phyloP scores from a whole-genome alignment of 1,284 basidiomycete genomes.

The Sporisorium scitamineum region DNA sequence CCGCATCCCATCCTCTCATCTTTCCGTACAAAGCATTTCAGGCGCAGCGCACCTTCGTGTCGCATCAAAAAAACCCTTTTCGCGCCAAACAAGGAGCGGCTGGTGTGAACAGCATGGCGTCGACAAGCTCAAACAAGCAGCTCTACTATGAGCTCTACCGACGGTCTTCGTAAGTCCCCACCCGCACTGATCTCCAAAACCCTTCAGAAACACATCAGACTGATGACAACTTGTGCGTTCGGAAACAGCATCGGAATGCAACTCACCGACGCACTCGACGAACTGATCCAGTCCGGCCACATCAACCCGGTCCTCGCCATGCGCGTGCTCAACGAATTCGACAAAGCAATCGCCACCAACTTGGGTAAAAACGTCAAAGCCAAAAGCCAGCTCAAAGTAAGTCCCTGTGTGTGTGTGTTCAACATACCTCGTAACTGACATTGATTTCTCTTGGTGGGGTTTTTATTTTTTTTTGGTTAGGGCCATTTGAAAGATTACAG shows the following conservation, averaged over 20 bases:
- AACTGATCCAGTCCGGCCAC: slow-evolving; percentile 94
- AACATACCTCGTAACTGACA: too few relatives aligned
- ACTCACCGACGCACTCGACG: slow-evolving; percentile 97
- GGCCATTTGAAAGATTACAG: slow-evolving; percentile 67
- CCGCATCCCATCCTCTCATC: too few relatives aligned
- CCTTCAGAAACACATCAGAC: background rate
- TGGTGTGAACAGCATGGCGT: slow-evolving; percentile 16
- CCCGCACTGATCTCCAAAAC: background rate
- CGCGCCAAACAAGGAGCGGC: too few relatives aligned
- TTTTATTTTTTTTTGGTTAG: slow-evolving; percentile 17
- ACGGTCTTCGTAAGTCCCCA: slow-evolving; percentile 55
- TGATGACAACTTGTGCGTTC: background rate
- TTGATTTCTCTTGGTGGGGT: background rate
- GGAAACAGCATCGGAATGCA: slow-evolving; percentile 88
- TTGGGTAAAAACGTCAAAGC: slow-evolving; percentile 65
- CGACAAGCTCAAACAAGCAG: slow-evolving; percentile 46
- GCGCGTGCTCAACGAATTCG: slow-evolving; percentile 80
- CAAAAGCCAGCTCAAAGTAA: slow-evolving; percentile 65
- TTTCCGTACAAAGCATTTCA: too few relatives aligned
- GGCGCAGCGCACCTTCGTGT: too few relatives aligned
- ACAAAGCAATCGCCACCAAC: slow-evolving; percentile 66
- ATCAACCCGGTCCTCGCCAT: slow-evolving; percentile 98
- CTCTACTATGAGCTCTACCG: slow-evolving; percentile 64
- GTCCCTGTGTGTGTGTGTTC: too few relatives aligned
- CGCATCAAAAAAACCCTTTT: too few relatives aligned